These are phyloP conservation scores for Phytophthora capsici DNA, from an alignment of 352 stramenopile species.

Conservation along the genomic window DNA sequence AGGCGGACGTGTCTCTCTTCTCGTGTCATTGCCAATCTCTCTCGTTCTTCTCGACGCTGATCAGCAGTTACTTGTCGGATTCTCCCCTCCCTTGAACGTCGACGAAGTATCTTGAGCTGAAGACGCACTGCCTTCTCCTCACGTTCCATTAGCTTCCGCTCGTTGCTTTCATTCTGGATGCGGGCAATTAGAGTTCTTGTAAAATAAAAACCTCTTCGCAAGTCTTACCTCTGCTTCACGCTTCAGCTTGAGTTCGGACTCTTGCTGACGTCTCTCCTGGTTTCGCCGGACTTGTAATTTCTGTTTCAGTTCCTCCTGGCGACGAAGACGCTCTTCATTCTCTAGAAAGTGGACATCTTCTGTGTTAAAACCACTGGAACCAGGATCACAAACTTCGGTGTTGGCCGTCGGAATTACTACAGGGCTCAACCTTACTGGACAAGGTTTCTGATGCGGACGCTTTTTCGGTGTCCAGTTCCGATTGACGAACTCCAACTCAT, in stretches of 20 bases:
- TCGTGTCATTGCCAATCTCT: constrained; percentile 70
- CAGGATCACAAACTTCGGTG: constrained; percentile 5
- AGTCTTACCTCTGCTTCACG: constrained; percentile 42
- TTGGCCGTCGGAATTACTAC: constrained; percentile 29
- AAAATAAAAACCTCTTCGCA: too few species aligned
- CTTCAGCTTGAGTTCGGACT: constrained; percentile 44
- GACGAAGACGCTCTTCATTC: constrained; percentile 34
- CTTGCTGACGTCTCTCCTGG: constrained; percentile 44
- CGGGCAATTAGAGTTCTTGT: too few species aligned
- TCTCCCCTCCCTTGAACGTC: constrained; percentile 53
- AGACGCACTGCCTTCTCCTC: constrained; percentile 73
- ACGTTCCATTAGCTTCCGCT: constrained; percentile 72
- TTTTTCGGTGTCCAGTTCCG: constrained; percentile 50
- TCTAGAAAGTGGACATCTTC: constrained; percentile 7
- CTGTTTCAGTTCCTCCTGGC: constrained; percentile 56
- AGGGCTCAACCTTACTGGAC: constrained; percentile 48
- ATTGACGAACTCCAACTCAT: constrained; percentile 20
- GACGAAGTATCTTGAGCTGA: constrained; percentile 60
- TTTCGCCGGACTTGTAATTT: constrained; percentile 47
- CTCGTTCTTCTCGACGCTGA: constrained; percentile 70
- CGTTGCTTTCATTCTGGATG: constrained; percentile 56
- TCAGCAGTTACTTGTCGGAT: constrained; percentile 51
- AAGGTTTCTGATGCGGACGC: constrained; percentile 48
- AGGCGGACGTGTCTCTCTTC: constrained; percentile 71
- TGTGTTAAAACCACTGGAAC: not conserved